phyloP scores from a whole-genome alignment of 2,329 filamentous ascomycete species.

The Epichloe amarillans region DNA sequence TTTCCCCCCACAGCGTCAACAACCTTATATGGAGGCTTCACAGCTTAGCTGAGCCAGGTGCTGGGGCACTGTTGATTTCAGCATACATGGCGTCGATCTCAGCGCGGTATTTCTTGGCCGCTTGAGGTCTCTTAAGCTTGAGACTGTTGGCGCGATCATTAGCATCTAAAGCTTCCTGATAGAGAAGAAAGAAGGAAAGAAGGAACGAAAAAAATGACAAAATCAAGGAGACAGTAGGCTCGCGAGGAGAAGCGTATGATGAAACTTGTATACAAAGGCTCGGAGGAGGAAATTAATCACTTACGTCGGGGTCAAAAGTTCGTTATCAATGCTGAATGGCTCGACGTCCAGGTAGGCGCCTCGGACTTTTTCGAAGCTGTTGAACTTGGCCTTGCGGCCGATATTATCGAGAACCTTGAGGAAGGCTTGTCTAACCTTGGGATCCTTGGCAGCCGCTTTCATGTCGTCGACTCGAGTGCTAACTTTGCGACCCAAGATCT shows the following conservation, averaged over 20 bases:
- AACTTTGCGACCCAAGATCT: slow-evolving; percentile 58
- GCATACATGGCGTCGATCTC: slow-evolving; percentile 45
- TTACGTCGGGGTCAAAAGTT: slow-evolving; percentile 79
- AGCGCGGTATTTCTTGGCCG: slow-evolving; percentile 35
- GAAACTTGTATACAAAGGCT: neutral
- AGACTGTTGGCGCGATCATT: slow-evolving; percentile 25
- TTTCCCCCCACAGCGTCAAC: neutral
- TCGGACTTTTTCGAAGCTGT: slow-evolving; percentile 74
- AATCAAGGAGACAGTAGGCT: neutral
- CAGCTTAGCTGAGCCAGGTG: slow-evolving; percentile 3
- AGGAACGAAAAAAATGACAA: neutral
- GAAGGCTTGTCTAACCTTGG: slow-evolving; percentile 60
- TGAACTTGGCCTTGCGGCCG: slow-evolving; percentile 75
- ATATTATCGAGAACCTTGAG: slow-evolving; percentile 67
- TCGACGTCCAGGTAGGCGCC: slow-evolving; percentile 66
- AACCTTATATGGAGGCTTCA: neutral
- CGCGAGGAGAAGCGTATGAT: neutral
- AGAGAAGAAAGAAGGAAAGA: neutral
- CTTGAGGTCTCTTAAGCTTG: slow-evolving; percentile 47
- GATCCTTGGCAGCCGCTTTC: slow-evolving; percentile 51
- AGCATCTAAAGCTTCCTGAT: slow-evolving; percentile 4
- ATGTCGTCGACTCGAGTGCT: slow-evolving; percentile 52
- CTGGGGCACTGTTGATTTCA: slow-evolving; percentile 27
- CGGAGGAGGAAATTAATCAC: slow-evolving; percentile 20
- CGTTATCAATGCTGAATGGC: slow-evolving; percentile 87